These are phyloP conservation scores for Aspergillus jensenii DNA, from an alignment of 2,329 filamentous ascomycete genomes.

Conservation along the genomic window DNA sequence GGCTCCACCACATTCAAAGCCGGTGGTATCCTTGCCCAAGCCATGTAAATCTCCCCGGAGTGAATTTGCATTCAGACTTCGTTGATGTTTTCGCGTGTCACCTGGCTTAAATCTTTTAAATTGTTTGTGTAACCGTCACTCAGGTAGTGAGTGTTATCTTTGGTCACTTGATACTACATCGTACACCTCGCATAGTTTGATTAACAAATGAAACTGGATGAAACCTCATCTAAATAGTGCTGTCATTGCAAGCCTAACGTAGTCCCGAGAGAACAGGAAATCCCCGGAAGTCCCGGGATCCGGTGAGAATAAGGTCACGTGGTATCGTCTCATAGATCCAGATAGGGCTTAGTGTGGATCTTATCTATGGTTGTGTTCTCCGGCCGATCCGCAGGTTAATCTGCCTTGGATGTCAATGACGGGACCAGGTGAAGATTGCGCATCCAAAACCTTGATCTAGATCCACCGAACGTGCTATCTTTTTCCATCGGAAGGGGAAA, in stretches of 20 bases:
- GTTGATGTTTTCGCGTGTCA: not conserved
- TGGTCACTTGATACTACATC: slow-evolving; percentile 10
- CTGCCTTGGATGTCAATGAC: not conserved
- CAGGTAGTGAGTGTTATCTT: slow-evolving; percentile 10
- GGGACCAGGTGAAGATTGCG: not conserved
- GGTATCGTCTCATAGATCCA: not conserved
- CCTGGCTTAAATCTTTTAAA: slow-evolving; percentile 4
- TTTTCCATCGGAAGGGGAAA: not conserved
- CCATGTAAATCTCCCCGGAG: slow-evolving; percentile 6
- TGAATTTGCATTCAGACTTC: not conserved
- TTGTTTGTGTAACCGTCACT: slow-evolving; percentile 2
- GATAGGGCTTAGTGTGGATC: not conserved
- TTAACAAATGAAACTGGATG: not conserved
- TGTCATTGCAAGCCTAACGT: not conserved
- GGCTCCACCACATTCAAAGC: slow-evolving; percentile 8
- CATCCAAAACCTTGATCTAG: not conserved
- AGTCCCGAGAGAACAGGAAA: not conserved
- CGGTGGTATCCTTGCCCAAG: slow-evolving; percentile 12
- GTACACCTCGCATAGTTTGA: slow-evolving; percentile 1
- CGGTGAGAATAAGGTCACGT: not conserved
- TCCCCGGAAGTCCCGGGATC: not conserved
- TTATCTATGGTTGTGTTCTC: not conserved
- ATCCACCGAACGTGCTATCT: not conserved
- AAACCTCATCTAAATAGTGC: not conserved
- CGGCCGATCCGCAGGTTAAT: not conserved